phyloP scores from a whole-genome alignment of 2,329 filamentous ascomycete species.

The Myriosclerotinia duriaeana region DNA sequence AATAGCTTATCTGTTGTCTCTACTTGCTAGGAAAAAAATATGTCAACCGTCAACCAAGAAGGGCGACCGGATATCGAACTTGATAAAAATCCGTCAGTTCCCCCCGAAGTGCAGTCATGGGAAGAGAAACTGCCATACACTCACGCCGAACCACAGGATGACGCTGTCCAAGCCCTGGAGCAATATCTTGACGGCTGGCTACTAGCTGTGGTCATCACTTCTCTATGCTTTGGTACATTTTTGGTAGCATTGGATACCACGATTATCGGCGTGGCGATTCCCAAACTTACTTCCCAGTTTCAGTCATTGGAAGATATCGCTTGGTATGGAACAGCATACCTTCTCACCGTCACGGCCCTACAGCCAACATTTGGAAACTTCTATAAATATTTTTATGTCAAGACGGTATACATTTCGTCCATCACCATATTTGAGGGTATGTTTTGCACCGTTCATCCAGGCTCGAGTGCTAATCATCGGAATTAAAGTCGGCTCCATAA shows the following conservation, averaged over 20 bases:
- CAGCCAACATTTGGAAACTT: slow-evolving; percentile 23
- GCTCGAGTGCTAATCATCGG: not conserved
- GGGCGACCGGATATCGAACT: no score
- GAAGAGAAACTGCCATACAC: not conserved
- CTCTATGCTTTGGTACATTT: not conserved
- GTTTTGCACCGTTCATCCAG: not conserved
- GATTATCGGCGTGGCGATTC: slow-evolving; percentile 44
- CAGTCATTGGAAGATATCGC: slow-evolving; percentile 51
- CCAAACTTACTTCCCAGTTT: slow-evolving; percentile 52
- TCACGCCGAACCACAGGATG: no score
- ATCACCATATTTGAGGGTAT: slow-evolving; percentile 24
- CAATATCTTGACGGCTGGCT: not conserved
- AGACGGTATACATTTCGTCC: slow-evolving; percentile 31
- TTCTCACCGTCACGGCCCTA: slow-evolving; percentile 43
- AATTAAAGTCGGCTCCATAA: slow-evolving; percentile 44
- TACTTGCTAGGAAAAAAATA: no score
- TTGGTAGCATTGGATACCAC: slow-evolving; percentile 1
- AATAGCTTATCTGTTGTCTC: no score
- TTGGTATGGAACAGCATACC: slow-evolving; percentile 39
- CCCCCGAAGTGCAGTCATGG: no score
- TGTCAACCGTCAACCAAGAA: no score
- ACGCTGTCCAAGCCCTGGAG: no score
- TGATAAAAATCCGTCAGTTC: no score
- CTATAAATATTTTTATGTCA: slow-evolving; percentile 34
- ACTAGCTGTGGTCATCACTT: not conserved